Evolutionary conservation across 2,329 filamentous ascomycete species (phyloP).

Genomic region (Paracoccidioides lutzii): DNA sequence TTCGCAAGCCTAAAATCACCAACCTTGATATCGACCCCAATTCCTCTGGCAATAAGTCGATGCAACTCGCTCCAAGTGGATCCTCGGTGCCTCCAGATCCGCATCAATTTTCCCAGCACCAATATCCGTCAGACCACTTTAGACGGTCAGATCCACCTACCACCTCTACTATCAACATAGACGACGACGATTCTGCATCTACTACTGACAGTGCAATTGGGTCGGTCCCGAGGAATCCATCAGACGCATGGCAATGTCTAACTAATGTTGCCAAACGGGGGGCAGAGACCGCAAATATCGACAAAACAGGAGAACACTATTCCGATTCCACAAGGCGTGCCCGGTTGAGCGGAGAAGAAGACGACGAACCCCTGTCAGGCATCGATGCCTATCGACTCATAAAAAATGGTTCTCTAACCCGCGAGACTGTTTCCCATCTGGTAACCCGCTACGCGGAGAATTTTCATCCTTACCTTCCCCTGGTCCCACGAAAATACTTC

Average conservation of each 20-base stretch:
- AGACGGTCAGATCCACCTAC: conserved; percentile 21
- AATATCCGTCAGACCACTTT: conserved; percentile 24
- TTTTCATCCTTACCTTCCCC: conserved; percentile 58
- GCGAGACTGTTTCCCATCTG: conserved; percentile 39
- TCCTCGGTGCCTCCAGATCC: conserved; percentile 19
- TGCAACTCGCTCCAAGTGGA: conserved; percentile 15
- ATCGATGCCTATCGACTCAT: conserved; percentile 33
- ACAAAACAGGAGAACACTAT: conserved; percentile 15
- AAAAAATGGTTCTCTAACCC: conserved; percentile 34
- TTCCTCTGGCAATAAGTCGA: conserved; percentile 16
- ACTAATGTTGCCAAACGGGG: conserved; percentile 33
- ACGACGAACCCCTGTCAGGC: conserved; percentile 21
- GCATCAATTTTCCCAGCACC: conserved; percentile 17
- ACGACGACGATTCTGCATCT: conserved; percentile 30
- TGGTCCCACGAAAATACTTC: conserved; percentile 50
- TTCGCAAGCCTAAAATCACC: conserved; percentile 40
- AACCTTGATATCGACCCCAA: conserved; percentile 20
- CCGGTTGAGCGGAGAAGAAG: conserved; percentile 15
- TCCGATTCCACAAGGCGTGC: conserved; percentile 16
- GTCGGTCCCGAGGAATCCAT: conserved; percentile 33
- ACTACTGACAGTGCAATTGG: conserved; percentile 26
- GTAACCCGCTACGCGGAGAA: conserved; percentile 48
- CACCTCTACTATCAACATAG: conserved; percentile 16
- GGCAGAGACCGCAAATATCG: conserved; percentile 14
- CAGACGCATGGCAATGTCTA: conserved; percentile 37